Percentiles rank a stretch among this genome's conserved stretches.
Conservation (phyloP, 1,284 basidiomycete genomes). For the Schizophyllum commune region DNA sequence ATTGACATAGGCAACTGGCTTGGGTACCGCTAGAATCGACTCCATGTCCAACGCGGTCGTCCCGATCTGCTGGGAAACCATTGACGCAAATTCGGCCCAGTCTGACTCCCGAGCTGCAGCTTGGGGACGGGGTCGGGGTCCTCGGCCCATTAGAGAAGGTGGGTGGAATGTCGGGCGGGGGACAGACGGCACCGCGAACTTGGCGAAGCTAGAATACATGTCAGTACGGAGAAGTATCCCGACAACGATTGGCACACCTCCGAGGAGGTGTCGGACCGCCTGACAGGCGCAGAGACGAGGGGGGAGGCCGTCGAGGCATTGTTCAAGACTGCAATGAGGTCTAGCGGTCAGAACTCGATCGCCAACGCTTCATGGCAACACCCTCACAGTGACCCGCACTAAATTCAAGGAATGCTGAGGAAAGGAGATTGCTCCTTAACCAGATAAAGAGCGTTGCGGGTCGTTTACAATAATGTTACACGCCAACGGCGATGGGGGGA, state of each 20-base stretch:
- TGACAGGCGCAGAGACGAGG: constrained; percentile 46
- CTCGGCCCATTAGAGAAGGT: constrained; percentile 20
- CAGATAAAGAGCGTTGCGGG: neutral
- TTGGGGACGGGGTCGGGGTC: constrained; percentile 16
- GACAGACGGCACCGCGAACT: constrained; percentile 48
- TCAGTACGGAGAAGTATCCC: neutral
- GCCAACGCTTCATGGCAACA: neutral
- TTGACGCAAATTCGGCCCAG: neutral
- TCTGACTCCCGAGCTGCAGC: neutral
- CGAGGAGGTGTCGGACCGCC: constrained; percentile 50
- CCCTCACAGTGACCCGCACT: neutral
- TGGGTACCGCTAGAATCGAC: constrained; percentile 35
- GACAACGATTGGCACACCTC: constrained; percentile 20
- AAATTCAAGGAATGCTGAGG: neutral
- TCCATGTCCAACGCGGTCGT: constrained; percentile 36
- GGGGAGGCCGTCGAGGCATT: constrained; percentile 57
- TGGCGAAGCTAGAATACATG: constrained; percentile 29
- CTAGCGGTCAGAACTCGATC: neutral
- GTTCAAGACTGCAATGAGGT: neutral
- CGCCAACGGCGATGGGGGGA: neutral
- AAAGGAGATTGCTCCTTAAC: neutral
- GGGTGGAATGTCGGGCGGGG: constrained; percentile 44
- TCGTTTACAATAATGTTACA: neutral
- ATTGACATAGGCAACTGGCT: constrained; percentile 30
- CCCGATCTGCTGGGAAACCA: neutral